Evolutionary conservation across 2,329 filamentous ascomycete species (phyloP), one percentile per base, ranked within the genome.

Genomic region (Cordyceps cateniannulata): DNA sequence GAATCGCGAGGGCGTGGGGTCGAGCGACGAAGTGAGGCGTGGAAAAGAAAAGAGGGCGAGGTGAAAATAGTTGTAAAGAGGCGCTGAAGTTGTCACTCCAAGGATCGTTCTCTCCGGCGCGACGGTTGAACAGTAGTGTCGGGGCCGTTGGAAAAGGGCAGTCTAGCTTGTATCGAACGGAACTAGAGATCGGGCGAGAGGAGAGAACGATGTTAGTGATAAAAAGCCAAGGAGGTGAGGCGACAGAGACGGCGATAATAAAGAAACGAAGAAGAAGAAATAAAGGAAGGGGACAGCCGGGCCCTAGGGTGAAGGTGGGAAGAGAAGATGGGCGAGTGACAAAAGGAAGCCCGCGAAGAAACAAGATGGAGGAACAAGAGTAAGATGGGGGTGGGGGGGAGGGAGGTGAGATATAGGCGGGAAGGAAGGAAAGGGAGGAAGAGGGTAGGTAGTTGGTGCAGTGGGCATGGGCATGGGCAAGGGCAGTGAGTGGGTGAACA

Each of bases 251-350:
- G 56, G 54, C 40, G 32, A 62, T 67, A 67, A 45, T 45, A 45
- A 24, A 22, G n/a, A 24, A 45, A 42, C 5, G 40, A 65, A 67
- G 68, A 67, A 68, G 67, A 67, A 67, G 65, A 68, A 68, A 62
- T 68, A 68, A 71, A 69, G 68, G 68, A 67, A 63, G 64, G 65
- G 62, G 65, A 68, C 63, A 65, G 64, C 67, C 67, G 65, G 66
- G 67, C 66, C 65, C 64, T 61, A 62, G 61, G 66, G 62, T 62
- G 48, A 48, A 38, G 22, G 35, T 40, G 22, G 24, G 42, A 60
- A 60, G 22, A 55, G 51, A 55, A 64, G 55, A 62, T 42, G 32
- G 27, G 32, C 48, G 59, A 60, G 59, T 51, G 55, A 60, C 59
- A 60, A 55, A 35, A 60, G 42, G 59, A 60, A 50, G 51, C 59